phyloP scores from a whole-genome alignment of 176 grass and related monocot species.

The Carex pumila region DNA sequence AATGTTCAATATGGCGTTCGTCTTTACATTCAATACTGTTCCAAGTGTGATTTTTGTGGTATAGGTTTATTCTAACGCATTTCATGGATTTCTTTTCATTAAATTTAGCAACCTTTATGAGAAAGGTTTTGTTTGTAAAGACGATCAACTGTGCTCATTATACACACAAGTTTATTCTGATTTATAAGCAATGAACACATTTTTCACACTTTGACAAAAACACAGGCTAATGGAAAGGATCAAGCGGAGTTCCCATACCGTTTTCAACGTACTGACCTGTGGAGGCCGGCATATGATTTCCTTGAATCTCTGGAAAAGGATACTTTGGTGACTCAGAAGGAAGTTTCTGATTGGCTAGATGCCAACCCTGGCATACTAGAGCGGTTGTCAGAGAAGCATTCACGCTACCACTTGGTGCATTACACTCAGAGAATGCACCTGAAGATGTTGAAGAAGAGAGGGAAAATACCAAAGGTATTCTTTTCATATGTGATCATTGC shows the following conservation, averaged over 20 bases:
- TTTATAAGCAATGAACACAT: background rate
- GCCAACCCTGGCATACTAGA: conserved; percentile 55
- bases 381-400: conserved; percentile 79
- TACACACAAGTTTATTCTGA: background rate
- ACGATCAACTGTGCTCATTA: too few species aligned
- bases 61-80: background rate
- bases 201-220: background rate
- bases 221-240: conserved; percentile 50
- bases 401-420: conserved; percentile 90
- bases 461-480: conserved; percentile 76
- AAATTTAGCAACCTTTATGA: background rate
- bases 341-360: conserved; percentile 79
- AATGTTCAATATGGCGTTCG: too few species aligned
- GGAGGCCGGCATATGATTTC: conserved; percentile 86
- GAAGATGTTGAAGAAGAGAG: conserved; percentile 91
- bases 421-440: conserved; percentile 95
- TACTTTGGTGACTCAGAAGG: conserved; percentile 47
- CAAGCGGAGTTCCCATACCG: conserved; percentile 74
- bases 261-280: conserved; percentile 88
- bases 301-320: conserved; percentile 77
- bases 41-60: background rate
- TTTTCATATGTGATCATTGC: background rate
- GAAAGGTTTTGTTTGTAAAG: background rate
- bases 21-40: background rate
- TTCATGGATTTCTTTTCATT: background rate